Evolutionary conservation across 805 yeast genomes (phyloP), one percentile per base, ranked within the genome.

Genomic region (Candida nanaspora): DNA sequence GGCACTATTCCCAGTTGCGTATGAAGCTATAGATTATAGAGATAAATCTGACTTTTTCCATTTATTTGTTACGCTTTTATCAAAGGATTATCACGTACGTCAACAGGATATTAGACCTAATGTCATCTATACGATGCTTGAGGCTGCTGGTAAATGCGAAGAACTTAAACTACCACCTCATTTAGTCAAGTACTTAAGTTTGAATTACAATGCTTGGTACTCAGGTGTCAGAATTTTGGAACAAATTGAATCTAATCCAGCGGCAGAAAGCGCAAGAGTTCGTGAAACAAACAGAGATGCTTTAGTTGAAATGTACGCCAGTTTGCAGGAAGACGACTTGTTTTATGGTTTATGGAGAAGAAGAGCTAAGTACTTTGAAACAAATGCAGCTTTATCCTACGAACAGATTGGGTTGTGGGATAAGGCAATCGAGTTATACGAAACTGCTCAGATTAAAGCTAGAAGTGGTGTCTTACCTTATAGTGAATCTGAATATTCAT

Each of bases 311-410:
- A 66, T 91, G 59, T 93, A 91, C 53, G 81, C 95, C 5, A 78
- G 83, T 8, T 63, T 93, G 40, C 94, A 87, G 51, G 98, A 93
- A 53, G 95, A 86, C 41, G 98, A 93, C 53, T 85, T 91, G 89
- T 93, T 89, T 58, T 93, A 93, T 58, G 99, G 99, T 3, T 70
- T 88, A 49, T 93, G 99, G 99, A 78, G 98, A 65, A 74, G 98
- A 59, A 74, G 97, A 43, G 95, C 98, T 7, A 91, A 91, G 61
- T 93, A 91, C 56, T 74, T 83, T 8, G 96, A 93, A 57, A 93
- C 98, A 0, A 87, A 85, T 46, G 78, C 93, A 33, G 98, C 98
- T 0, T 66, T 94, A 23, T 86, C 96, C 0, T 91, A 80, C 56
- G 99, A 93, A 59, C 98, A 93, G 59, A 75, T 89, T 47, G 98